Conservation (phyloP, 1,284 basidiomycete species). For the Leccinum subrobustum region DNA sequence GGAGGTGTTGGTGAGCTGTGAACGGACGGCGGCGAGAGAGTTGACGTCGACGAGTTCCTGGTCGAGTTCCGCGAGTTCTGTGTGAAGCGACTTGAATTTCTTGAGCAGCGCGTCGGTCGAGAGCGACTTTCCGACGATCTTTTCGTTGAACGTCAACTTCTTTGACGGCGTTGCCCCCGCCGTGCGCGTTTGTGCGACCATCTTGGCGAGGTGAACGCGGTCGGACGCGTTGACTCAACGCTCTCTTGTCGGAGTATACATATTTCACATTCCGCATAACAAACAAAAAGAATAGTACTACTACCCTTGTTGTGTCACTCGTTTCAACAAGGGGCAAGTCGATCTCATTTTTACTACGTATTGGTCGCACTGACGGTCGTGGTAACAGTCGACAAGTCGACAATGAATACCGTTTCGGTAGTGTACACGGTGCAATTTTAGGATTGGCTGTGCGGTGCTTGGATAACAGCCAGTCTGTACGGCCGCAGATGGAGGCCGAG, state of each 20-base stretch:
- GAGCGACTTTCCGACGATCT: conserved; percentile 68
- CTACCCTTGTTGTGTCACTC: no score
- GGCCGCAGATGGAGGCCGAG: no score
- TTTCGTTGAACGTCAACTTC: conserved; percentile 77
- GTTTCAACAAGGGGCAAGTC: no score
- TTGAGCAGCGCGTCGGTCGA: conserved; percentile 79
- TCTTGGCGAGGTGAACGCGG: conserved; percentile 27
- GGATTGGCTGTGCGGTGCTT: no score
- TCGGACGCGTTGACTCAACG: not conserved
- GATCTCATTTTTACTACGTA: no score
- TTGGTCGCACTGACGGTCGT: no score
- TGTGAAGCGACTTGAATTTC: conserved; percentile 80
- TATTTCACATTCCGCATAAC: not conserved
- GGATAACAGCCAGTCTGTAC: no score
- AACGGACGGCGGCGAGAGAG: conserved; percentile 69
- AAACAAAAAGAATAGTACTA: no score
- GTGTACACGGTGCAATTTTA: no score
- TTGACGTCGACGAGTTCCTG: conserved; percentile 82
- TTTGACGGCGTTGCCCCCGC: conserved; percentile 47
- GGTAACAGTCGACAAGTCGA: no score
- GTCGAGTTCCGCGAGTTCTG: conserved; percentile 81
- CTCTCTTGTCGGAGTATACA: not conserved
- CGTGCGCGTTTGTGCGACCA: conserved; percentile 73
- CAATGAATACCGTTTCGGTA: no score
- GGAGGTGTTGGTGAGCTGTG: conserved; percentile 78